Evolutionary conservation across 2,329 filamentous ascomycete species (phyloP).

Genomic region (Ascochyta clinopodiicola): DNA sequence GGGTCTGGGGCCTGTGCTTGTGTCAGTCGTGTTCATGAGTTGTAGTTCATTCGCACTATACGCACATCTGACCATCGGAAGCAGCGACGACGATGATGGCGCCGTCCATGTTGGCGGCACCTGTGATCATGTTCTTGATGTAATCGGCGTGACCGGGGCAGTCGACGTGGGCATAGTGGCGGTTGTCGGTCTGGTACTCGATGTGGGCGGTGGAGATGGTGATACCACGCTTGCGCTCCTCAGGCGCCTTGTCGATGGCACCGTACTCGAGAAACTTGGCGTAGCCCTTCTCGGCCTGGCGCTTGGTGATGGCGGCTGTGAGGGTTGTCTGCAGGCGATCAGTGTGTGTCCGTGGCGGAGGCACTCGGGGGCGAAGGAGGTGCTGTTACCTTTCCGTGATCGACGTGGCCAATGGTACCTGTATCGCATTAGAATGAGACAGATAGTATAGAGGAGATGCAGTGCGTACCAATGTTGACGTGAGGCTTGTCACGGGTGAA

Average conservation of each 20-base stretch:
- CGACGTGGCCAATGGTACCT: constrained; percentile 98
- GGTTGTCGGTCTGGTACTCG: constrained; percentile 91
- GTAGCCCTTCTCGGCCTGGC: constrained; percentile 91
- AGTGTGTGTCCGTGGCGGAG: constrained; percentile 19
- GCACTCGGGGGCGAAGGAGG: constrained; percentile 20
- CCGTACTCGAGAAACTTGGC: constrained; percentile 97
- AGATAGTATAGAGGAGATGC: background rate
- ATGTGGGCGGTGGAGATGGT: constrained; percentile 98
- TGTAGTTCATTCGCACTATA: background rate
- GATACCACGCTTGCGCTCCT: constrained; percentile 99
- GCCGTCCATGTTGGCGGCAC: constrained; percentile 98
- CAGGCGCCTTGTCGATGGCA: constrained; percentile 97
- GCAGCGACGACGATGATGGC: constrained; percentile 98
- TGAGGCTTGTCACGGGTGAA: constrained; percentile 95
- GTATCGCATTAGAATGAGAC: constrained; percentile 18
- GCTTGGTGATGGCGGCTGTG: constrained; percentile 98
- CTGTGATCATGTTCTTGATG: constrained; percentile 99
- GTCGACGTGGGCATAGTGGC: constrained; percentile 99
- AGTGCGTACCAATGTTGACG: constrained; percentile 85
- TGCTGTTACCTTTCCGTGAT: constrained; percentile 88
- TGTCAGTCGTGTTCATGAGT: background rate
- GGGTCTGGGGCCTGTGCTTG: constrained; percentile 78
- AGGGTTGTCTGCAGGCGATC: constrained; percentile 77
- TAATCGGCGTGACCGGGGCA: constrained; percentile 99
- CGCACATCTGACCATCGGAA: constrained; percentile 94